phyloP scores from a whole-genome alignment of 495 filamentous ascomycete species.

The Penicillium lagena region DNA sequence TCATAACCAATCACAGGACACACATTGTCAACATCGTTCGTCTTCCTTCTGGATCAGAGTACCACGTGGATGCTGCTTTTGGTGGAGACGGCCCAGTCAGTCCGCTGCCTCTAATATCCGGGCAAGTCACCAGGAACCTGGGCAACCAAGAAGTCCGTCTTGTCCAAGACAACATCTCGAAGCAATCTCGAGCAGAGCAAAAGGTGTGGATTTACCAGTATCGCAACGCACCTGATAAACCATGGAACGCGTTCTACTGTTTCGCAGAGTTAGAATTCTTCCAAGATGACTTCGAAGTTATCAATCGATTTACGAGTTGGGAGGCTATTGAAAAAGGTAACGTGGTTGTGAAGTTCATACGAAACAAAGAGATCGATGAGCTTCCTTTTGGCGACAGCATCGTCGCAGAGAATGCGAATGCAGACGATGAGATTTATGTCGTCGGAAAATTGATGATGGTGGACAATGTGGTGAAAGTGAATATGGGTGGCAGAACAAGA shows the following conservation, averaged over 20 bases:
- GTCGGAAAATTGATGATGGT: conserved; percentile 56
- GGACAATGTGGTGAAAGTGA: conserved; percentile 49
- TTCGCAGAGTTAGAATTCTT: conserved; percentile 59
- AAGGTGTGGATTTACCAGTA: conserved; percentile 61
- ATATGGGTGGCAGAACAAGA: conserved; percentile 49
- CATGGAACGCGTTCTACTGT: conserved; percentile 53
- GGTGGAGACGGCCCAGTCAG: conserved; percentile 54
- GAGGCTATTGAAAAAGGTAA: conserved; percentile 42
- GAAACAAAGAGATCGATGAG: conserved; percentile 21
- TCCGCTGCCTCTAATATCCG: conserved; percentile 45
- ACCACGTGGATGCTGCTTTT: conserved; percentile 67
- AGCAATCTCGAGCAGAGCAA: conserved; percentile 32
- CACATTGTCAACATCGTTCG: conserved; percentile 69
- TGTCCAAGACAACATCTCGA: conserved; percentile 35
- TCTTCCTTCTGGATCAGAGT: conserved; percentile 39
- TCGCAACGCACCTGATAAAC: conserved; percentile 31
- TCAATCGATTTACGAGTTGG: conserved; percentile 52
- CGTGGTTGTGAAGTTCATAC: conserved; percentile 51
- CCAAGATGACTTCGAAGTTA: conserved; percentile 56
- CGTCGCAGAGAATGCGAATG: conserved; percentile 1
- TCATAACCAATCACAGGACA: conserved; percentile 30
- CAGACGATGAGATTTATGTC: conserved; percentile 16
- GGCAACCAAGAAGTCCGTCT: conserved; percentile 46
- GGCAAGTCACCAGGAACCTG: conserved; percentile 32
- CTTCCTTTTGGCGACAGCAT: conserved; percentile 8